Conservation (phyloP, 31 red algal genomes). For the Odonthalia washingtoniensis region DNA sequence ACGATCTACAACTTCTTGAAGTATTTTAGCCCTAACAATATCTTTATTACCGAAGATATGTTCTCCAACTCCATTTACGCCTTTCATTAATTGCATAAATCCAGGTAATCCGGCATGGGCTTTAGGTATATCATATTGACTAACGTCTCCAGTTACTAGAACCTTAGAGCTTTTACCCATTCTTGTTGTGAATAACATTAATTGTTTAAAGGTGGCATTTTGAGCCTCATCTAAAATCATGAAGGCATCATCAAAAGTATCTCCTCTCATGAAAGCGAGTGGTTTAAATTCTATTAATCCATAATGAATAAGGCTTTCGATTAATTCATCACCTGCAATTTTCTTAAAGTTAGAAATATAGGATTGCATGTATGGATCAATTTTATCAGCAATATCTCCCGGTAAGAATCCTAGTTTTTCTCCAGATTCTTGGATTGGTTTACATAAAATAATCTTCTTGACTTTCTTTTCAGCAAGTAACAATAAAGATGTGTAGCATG, state of each 20-base stretch:
- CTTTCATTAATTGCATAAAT: too few species aligned
- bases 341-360: conserved; percentile 2
- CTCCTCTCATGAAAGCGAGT: conserved; percentile 29
- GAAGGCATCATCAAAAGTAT: conserved; percentile 35
- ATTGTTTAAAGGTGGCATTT: conserved; percentile 17
- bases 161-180: background rate
- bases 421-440: conserved; percentile 41
- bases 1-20: too few species aligned
- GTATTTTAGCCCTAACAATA: too few species aligned
- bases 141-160: conserved; percentile 24
- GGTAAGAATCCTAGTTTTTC: conserved; percentile 42
- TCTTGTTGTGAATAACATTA: conserved; percentile 17
- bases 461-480: conserved; percentile 14
- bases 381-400: conserved; percentile 18
- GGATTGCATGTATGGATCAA: conserved; percentile 26
- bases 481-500: conserved; percentile 3
- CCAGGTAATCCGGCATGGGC: too few species aligned
- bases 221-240: conserved; percentile 39
- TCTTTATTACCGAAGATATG: too few species aligned
- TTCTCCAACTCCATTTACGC: too few species aligned
- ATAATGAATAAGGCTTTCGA: background rate
- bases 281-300: conserved; percentile 14
- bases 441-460: conserved; percentile 39
- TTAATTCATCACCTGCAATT: background rate
- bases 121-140: conserved; percentile 28